These are phyloP conservation scores for Suillus occidentalis DNA, from an alignment of 768 basidiomycete species.

Conservation along the genomic window DNA sequence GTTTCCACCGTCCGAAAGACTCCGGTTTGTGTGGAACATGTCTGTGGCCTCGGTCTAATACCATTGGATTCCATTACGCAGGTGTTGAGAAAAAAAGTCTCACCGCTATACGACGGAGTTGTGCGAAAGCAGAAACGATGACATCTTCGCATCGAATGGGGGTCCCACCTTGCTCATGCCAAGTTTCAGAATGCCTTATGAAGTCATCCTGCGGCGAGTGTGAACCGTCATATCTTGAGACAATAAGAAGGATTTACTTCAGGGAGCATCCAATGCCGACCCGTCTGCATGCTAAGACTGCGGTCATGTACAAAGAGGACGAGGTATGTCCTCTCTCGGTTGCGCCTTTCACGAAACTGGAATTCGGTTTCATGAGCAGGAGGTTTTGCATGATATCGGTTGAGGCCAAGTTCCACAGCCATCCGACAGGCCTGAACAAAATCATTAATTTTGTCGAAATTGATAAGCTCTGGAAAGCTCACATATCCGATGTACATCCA, in stretches of 20 bases:
- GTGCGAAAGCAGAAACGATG: constrained; percentile 73
- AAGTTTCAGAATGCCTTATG: constrained; percentile 62
- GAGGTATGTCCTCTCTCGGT: constrained; percentile 83
- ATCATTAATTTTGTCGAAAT: constrained; percentile 4
- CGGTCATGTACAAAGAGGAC: constrained; percentile 87
- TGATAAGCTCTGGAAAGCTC: constrained; percentile 25
- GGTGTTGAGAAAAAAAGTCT: constrained; percentile 25
- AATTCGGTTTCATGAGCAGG: constrained; percentile 61
- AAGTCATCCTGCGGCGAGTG: constrained; percentile 56
- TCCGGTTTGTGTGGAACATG: constrained; percentile 59
- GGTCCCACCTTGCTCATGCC: constrained; percentile 63
- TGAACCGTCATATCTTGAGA: constrained; percentile 11
- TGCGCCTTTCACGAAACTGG: constrained; percentile 73
- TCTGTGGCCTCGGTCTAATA: constrained; percentile 73
- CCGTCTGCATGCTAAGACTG: constrained; percentile 83
- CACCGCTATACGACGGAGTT: constrained; percentile 79
- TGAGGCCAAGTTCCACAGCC: constrained; percentile 82
- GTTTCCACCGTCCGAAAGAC: constrained; percentile 40
- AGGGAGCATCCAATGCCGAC: constrained; percentile 85
- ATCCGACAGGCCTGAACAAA: constrained; percentile 72
- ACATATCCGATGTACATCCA: constrained; percentile 90
- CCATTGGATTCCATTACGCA: neutral
- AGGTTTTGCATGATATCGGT: constrained; percentile 60
- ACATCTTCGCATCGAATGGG: constrained; percentile 75
- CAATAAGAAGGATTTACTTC: constrained; percentile 40